These are phyloP conservation scores for Ophiocordyceps australis DNA, from an alignment of 2,329 filamentous ascomycete genomes.

Conservation along the genomic window DNA sequence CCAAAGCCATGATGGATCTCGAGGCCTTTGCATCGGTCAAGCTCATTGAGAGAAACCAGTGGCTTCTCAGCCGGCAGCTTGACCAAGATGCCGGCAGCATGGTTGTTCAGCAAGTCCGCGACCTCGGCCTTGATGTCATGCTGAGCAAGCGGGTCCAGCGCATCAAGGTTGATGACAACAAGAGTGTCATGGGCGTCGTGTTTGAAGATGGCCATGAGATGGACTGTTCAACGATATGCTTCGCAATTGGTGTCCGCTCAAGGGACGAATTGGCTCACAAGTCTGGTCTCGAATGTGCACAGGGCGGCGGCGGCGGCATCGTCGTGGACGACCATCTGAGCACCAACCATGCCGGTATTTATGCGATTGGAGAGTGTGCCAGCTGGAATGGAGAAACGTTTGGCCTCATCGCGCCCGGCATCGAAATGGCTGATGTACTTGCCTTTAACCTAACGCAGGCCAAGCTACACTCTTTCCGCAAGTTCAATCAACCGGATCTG, in stretches of 20 bases:
- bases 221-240: constrained; percentile 67
- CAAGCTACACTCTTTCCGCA: constrained; percentile 47
- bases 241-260: constrained; percentile 73
- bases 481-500: constrained; percentile 67
- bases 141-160: constrained; percentile 57
- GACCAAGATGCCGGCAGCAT: constrained; percentile 66
- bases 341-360: constrained; percentile 57
- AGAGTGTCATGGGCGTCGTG: constrained; percentile 52
- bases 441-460: constrained; percentile 83
- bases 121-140: constrained; percentile 65
- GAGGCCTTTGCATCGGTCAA: constrained; percentile 56
- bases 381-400: constrained; percentile 80
- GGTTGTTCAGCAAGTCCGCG: constrained; percentile 64
- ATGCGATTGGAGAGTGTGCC: constrained; percentile 81
- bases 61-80: constrained; percentile 68
- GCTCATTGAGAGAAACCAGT: constrained; percentile 65
- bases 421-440: constrained; percentile 86
- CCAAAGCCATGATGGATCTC: constrained; percentile 81
- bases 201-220: constrained; percentile 71
- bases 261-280: constrained; percentile 57
- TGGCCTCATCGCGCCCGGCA: constrained; percentile 72
- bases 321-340: constrained; percentile 48
- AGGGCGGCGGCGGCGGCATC: constrained; percentile 60
- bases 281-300: constrained; percentile 54
- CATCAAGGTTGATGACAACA: constrained; percentile 49